Evolutionary conservation across 345 rosid species (phyloP).

Genomic region (Eucalyptus shirleyi): DNA sequence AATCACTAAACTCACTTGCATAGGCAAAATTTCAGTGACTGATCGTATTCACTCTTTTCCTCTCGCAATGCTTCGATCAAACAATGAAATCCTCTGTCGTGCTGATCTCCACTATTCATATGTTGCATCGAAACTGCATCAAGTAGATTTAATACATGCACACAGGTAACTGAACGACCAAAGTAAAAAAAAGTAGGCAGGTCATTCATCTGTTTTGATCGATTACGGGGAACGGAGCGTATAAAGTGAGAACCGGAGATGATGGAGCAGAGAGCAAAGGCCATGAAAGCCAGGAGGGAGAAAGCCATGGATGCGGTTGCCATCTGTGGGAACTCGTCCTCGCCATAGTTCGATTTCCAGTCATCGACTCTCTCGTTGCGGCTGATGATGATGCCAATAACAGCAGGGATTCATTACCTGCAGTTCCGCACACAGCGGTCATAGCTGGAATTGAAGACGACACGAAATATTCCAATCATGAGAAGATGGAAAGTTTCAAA

Average conservation of each 20-base stretch:
- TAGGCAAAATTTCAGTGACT: background rate
- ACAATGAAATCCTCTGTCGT: background rate
- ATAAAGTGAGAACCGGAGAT: slow-evolving; percentile 10
- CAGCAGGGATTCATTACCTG: background rate
- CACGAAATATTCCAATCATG: background rate
- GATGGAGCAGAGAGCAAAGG: no score
- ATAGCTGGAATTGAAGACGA: background rate
- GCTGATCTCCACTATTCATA: background rate
- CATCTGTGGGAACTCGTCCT: background rate
- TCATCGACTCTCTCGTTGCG: background rate
- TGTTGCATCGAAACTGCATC: background rate
- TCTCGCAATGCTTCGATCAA: background rate
- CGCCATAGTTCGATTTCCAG: background rate
- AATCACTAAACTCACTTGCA: background rate
- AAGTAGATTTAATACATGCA: background rate
- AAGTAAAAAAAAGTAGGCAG: background rate
- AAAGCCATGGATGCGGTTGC: background rate
- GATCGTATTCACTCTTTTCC: background rate
- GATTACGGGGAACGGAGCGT: slow-evolving; percentile 16
- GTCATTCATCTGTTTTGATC: background rate
- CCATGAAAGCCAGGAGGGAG: no score
- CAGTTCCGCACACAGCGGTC: background rate
- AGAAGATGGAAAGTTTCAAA: no score
- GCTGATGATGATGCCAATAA: background rate
- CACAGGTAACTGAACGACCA: background rate